phyloP scores from a whole-genome alignment of 202 grass and related monocot species.

The Brachypodium distachyon region DNA sequence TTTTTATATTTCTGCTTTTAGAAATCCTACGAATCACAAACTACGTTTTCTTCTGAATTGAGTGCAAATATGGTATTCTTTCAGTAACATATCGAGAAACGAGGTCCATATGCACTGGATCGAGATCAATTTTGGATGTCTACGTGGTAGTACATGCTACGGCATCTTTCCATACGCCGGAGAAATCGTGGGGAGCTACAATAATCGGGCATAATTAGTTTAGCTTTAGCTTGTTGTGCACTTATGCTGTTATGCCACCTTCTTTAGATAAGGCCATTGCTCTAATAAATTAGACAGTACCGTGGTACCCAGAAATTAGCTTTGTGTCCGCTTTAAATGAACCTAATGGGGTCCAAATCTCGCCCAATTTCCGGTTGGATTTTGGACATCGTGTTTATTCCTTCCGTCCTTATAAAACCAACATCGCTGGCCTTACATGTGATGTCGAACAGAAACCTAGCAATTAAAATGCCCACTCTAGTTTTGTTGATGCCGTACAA shows the following conservation, averaged over 20 bases:
- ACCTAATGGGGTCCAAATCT: background rate
- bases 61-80: no score
- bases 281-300: background rate
- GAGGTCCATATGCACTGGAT: background rate
- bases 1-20: no score
- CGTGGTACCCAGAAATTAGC: slow-evolving; percentile 17
- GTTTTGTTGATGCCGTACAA: no score
- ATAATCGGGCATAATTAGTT: background rate
- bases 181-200: no score
- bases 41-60: no score
- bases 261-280: background rate
- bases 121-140: background rate
- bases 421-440: background rate
- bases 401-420: background rate
- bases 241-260: background rate
- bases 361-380: background rate
- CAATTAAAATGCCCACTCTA: no score
- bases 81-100: no score
- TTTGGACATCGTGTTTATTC: background rate
- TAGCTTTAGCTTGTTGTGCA: background rate
- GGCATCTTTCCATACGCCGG: no score
- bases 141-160: no score
- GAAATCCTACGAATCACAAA: no score
- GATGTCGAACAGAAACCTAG: no score
- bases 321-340: slow-evolving; percentile 13